A percentile compares a stretch with the other conserved stretches of the same genome.
Evolutionary conservation across 306 rosid genomes (phyloP).

Genomic region (Vigna angularis): DNA sequence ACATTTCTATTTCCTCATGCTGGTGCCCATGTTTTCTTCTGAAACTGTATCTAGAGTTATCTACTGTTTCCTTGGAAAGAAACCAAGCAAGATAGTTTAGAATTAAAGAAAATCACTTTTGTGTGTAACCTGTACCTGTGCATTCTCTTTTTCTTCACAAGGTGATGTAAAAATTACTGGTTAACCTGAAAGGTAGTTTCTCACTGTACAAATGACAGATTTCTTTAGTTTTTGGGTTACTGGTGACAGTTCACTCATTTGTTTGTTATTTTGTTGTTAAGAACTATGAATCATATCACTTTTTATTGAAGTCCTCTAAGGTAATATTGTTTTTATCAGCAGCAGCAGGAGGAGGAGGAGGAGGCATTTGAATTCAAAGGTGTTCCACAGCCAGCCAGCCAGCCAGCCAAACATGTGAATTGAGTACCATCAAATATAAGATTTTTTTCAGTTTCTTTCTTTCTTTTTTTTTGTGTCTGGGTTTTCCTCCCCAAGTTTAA

Average conservation of each 20-base stretch:
- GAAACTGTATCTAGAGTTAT: background rate
- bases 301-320: conserved; percentile 17
- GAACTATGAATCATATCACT: conserved; percentile 4
- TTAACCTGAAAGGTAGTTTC: conserved; percentile 19
- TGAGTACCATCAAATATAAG: conserved; percentile 36
- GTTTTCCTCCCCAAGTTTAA: conserved; percentile 30
- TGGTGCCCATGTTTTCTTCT: conserved; percentile 8
- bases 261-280: background rate
- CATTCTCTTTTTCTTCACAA: conserved; percentile 14
- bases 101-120: conserved; percentile 6
- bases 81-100: conserved; percentile 19
- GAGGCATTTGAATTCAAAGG: conserved; percentile 29
- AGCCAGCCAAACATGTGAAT: conserved; percentile 25
- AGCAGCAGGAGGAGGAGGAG: conserved; percentile 2
- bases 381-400: conserved; percentile 18
- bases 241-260: conserved; percentile 11
- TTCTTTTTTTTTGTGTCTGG: background rate
- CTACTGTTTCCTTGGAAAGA: conserved; percentile 13
- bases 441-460: conserved; percentile 12
- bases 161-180: background rate
- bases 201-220: background rate
- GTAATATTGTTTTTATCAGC: conserved; percentile 31
- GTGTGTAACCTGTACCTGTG: background rate
- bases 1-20: conserved; percentile 1
- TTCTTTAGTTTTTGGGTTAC: background rate